Evolutionary conservation across 805 yeast genomes (phyloP), one percentile per base, ranked within the genome.

Genomic region (Yamadazyma kitorensis): DNA sequence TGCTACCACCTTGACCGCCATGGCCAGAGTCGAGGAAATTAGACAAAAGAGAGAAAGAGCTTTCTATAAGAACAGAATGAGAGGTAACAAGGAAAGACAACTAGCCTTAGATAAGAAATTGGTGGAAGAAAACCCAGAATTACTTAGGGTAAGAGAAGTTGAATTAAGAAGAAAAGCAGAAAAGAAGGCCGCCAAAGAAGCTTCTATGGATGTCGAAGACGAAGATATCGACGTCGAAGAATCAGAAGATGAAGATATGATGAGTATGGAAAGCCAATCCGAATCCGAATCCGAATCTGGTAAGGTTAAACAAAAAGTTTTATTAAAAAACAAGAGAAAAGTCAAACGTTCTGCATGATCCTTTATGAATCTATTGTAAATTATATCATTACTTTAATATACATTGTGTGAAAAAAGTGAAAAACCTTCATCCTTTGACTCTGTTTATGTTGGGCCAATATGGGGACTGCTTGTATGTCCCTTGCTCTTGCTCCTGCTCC

Each of bases 1-100:
- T 24, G 83, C 93, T 38, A 86, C 94, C 31, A 93, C 98, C 12
- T 75, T 93, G 64, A 82, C 77, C 69, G 97, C 96, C 29, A 93
- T 93, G 98, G 74, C 84, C 36, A 81, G 97, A 70, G 83, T 93
- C 43, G 97, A 93, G 63, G 94, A 87, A 69, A 93, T 93, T 62
- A 82, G 98, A 73, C 82, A 77, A 61, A 88, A 82, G 74, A 83
- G 98, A 72, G 98, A 93, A 67, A 78, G 95, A 59, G 97, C 98
- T 11, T 93, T 93, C 88, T 93, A 86, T 74, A 91, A 89, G 87
- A 88, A 89, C 72, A 85, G 98, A 80, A 93, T 93, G 98, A 86
- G 85, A 66, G 97, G 96, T 45, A 93, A 93, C 70, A 85, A 81
- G 66, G 96, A 85, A 49, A 78, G 80, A 61, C 84, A 85, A 61